Base-by-base conservation (phyloP, 169 alveolate species). In the Babesia caballi region DNA sequence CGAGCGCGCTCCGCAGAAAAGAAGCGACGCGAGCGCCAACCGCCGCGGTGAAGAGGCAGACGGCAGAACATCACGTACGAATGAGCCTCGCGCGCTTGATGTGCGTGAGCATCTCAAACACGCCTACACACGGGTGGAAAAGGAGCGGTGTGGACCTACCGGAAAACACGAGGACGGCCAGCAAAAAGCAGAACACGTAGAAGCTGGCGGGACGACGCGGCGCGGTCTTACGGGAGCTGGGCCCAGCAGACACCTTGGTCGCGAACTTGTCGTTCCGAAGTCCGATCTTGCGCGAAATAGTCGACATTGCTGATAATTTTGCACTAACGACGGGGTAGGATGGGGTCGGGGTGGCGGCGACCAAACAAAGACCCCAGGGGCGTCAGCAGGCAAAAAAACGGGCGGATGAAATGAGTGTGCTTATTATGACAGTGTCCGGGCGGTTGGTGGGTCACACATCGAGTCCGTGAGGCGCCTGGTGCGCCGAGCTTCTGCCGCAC, bases 251-350 rank as follows among this genome's bases (percentile, higher is more conserved):
- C 25, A 78, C 61, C 54, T 41, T 42, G 17, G 51, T 69, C 28
- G 83, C 59, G 33, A 70, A 65, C 56, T 54, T 58, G 8, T 70
- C 87, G 57, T 78, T 68, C 76, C 59, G 68, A 4, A 65, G 41
- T 15, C 60, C 52, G 47, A 44, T 68, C 49, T 63, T 61, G 28
- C 87, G 66, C n/a, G 77, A 40, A 49, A 30, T 21, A 7, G 70
- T 47, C 57, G 73, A 41, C 85, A 75, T 75, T 47, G 9, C 50
- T 60, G 40, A 59, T n/a, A n/a, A n/a, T n/a, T n/a, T n/a, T n/a
- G n/a, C n/a, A n/a, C n/a, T n/a, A n/a, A n/a, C n/a, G n/a, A n/a
- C n/a, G n/a, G n/a, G n/a, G n/a, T n/a, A n/a, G n/a, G n/a, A n/a
- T n/a, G n/a, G n/a, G n/a, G n/a, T n/a, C n/a, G n/a, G n/a, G n/a